Evolutionary conservation across 306 rosid genomes (phyloP).

Genomic region (Fagus sylvatica): DNA sequence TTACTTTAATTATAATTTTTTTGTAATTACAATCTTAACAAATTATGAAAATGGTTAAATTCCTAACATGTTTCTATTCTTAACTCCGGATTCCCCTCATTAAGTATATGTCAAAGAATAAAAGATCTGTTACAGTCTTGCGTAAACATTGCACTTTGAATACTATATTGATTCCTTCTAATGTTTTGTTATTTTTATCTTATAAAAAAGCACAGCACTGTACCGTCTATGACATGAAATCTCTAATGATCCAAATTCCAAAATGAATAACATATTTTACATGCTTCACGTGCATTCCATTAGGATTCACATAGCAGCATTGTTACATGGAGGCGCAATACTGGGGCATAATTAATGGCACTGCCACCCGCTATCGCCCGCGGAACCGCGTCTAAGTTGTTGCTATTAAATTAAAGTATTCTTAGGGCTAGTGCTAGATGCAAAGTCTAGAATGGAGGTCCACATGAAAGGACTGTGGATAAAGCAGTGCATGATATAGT

Average conservation of each 20-base stretch:
- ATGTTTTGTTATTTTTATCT: background rate
- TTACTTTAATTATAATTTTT: no score
- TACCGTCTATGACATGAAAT: background rate
- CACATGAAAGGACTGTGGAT: conserved; percentile 11
- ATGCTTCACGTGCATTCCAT: conserved; percentile 23
- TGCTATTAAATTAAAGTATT: no score
- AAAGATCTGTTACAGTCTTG: background rate
- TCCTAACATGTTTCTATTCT: no score
- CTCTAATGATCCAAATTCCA: background rate
- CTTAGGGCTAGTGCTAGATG: no score
- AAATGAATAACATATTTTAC: background rate
- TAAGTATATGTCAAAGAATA: no score
- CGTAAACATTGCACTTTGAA: background rate
- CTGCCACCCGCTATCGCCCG: no score
- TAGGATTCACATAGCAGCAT: background rate
- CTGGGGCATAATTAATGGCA: background rate
- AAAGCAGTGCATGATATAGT: background rate
- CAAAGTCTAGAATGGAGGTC: background rate
- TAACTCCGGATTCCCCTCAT: no score
- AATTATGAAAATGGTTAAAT: no score
- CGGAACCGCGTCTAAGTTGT: no score
- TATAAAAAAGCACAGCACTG: background rate
- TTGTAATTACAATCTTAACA: no score
- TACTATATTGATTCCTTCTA: background rate
- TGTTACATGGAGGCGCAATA: background rate